Evolutionary conservation across 164 flowering plant species (phyloP).

Genomic region (Sextonia rubra): DNA sequence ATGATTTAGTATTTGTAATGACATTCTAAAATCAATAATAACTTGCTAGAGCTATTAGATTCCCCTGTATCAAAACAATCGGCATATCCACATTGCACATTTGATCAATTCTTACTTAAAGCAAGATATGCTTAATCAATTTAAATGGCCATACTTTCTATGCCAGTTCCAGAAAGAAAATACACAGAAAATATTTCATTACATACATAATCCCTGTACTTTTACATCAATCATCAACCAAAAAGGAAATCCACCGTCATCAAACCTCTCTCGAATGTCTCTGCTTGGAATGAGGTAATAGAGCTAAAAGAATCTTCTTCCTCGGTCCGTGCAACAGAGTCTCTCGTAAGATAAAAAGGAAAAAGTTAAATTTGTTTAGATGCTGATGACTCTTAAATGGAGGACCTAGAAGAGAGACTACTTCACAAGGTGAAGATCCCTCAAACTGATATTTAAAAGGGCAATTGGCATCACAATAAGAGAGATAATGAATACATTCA

Average conservation of each 20-base stretch:
- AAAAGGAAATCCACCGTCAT: neutral
- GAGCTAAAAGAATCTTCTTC: conserved; percentile 16
- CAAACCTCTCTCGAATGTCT: conserved; percentile 1
- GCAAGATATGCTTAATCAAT: neutral
- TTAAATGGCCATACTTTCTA: neutral
- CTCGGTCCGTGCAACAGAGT: conserved; percentile 11
- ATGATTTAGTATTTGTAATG: neutral
- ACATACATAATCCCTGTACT: neutral
- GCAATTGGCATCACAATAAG: too few species aligned
- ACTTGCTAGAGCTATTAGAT: neutral
- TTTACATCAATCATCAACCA: neutral
- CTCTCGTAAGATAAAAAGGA: too few species aligned
- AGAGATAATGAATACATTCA: too few species aligned
- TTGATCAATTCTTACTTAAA: neutral
- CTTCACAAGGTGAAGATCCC: too few species aligned
- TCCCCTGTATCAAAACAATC: neutral
- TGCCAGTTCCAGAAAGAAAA: neutral
- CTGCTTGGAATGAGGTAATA: conserved; percentile 11
- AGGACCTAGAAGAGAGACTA: too few species aligned
- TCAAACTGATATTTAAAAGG: too few species aligned
- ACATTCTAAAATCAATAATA: neutral
- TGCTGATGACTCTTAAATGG: too few species aligned
- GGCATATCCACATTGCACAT: neutral
- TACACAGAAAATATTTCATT: neutral
- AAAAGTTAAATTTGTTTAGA: too few species aligned